These are phyloP conservation scores for Phaeophleospora eucalypticola DNA, from an alignment of 2,329 filamentous ascomycete species.

Conservation along the genomic window DNA sequence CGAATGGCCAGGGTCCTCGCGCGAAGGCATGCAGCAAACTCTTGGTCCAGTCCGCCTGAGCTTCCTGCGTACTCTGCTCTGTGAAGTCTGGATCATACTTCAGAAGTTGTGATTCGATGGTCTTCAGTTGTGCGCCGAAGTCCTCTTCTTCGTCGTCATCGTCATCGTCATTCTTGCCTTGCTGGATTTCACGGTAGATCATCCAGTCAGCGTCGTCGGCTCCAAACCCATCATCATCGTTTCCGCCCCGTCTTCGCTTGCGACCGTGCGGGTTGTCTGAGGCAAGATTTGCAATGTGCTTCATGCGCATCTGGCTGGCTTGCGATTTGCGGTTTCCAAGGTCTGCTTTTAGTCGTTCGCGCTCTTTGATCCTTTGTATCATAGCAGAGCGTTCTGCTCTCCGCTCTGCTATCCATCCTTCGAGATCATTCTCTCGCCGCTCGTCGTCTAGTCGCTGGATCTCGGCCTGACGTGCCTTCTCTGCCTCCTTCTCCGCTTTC, in stretches of 20 bases:
- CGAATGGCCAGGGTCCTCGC: slow-evolving; percentile 81
- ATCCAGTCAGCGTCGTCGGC: slow-evolving; percentile 98
- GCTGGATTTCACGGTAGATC: slow-evolving; percentile 88
- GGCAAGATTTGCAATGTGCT: slow-evolving; percentile 91
- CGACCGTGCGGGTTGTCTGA: slow-evolving; percentile 73
- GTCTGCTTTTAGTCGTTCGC: slow-evolving; percentile 87
- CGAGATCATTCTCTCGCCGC: slow-evolving; percentile 75
- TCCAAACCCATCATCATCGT: slow-evolving; percentile 95
- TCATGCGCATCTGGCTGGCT: slow-evolving; percentile 96
- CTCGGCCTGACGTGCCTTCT: slow-evolving; percentile 78
- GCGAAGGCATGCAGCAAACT: slow-evolving; percentile 84
- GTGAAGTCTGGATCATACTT: slow-evolving; percentile 83
- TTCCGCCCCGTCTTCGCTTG: slow-evolving; percentile 78
- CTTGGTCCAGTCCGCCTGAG: slow-evolving; percentile 93
- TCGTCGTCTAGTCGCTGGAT: slow-evolving; percentile 80
- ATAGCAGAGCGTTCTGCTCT: slow-evolving; percentile 67
- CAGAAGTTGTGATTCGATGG: slow-evolving; percentile 78
- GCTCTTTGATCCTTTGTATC: slow-evolving; percentile 82
- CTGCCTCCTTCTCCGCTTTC: slow-evolving; percentile 91
- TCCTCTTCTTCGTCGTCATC: slow-evolving; percentile 94
- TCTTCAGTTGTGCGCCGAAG: slow-evolving; percentile 66
- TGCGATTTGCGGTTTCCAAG: slow-evolving; percentile 94
- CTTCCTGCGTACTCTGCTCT: slow-evolving; percentile 86
- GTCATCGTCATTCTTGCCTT: slow-evolving; percentile 83
- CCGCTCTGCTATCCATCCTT: slow-evolving; percentile 81